phyloP scores from a whole-genome alignment of 164 flowering plant genomes.

The Malania oleifera region DNA sequence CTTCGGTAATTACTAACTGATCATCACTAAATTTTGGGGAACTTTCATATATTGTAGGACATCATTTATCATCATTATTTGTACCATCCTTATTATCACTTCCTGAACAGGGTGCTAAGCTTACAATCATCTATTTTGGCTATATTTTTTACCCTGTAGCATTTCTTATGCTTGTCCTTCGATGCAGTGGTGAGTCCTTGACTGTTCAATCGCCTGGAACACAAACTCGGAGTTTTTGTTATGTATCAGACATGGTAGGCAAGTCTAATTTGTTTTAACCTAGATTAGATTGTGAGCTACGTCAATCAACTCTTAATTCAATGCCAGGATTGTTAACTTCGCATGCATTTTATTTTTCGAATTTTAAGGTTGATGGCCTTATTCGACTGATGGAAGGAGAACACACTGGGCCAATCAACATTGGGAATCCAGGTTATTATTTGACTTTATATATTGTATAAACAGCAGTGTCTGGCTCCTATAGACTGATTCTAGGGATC shows the following conservation, averaged over 20 bases:
- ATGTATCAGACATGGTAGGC: conserved; percentile 65
- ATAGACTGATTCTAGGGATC: too few relatives aligned
- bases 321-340: background rate
- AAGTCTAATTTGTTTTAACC: background rate
- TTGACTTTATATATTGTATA: too few relatives aligned
- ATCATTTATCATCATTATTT: background rate
- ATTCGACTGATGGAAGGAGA: conserved; percentile 82
- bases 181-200: conserved; percentile 50
- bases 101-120: too few relatives aligned
- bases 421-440: conserved; percentile 80
- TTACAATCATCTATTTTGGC: too few relatives aligned
- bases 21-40: too few relatives aligned
- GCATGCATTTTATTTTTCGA: background rate
- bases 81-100: background rate
- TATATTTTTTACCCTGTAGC: background rate
- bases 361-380: conserved; percentile 69
- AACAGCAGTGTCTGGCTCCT: too few relatives aligned
- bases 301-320: background rate
- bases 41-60: too few relatives aligned
- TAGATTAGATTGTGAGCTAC: too few relatives aligned
- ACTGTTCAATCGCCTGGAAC: conserved; percentile 73
- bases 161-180: background rate
- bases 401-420: conserved; percentile 71
- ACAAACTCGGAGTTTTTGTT: conserved; percentile 73
- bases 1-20: background rate